Evolutionary conservation across 306 rosid species (phyloP), one percentile per base, ranked within the genome.

Genomic region (Cicer chorassanicum): DNA sequence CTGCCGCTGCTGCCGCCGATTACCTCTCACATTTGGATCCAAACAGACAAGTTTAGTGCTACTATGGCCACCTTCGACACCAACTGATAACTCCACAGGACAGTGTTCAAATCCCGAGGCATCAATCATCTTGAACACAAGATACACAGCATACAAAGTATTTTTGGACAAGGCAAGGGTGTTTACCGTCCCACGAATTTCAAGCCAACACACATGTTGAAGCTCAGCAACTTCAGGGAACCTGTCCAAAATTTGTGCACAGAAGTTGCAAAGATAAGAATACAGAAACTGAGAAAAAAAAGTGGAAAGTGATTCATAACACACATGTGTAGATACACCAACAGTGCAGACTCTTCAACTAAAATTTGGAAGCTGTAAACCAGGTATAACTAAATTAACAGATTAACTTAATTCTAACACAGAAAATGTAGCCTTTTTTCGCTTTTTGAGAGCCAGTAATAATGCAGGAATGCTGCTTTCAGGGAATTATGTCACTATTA

Each of bases 211-310:
- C 54, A 92, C 96, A 2, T 13, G 1, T 9, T 11, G 10, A 42
- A 92, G 93, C 78, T 70, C 74, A 1, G 86, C 96, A 50, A 86
- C 84, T 80, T 89, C 91, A 8, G 60, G 78, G 72, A 92, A 92
- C 86, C 96, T 89, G 82, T 50, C 70, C 12, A 46, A 34, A 53
- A 51, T 5, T 29, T 29, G 36, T 29, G 36, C 36, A 29, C 36
- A 18, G 1, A 60, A 42, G 43, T 49, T 21, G 16, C 2, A 48
- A 16, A 4, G 15, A 15, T 6, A 53, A 7, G 68, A 21, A 15
- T 12, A 64, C 29, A 77, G 5, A 29, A 29, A 29, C 15, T 11
- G 7, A 67, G 11, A 43, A 9, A 59, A 59, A 59, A 45, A 29
- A 57, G 53, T 8, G 6, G 19, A 44, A 9, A 36, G 21, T 14